Evolutionary conservation across 192 early-diverging fungal species (phyloP).

Genomic region (Coemansia biformis): DNA sequence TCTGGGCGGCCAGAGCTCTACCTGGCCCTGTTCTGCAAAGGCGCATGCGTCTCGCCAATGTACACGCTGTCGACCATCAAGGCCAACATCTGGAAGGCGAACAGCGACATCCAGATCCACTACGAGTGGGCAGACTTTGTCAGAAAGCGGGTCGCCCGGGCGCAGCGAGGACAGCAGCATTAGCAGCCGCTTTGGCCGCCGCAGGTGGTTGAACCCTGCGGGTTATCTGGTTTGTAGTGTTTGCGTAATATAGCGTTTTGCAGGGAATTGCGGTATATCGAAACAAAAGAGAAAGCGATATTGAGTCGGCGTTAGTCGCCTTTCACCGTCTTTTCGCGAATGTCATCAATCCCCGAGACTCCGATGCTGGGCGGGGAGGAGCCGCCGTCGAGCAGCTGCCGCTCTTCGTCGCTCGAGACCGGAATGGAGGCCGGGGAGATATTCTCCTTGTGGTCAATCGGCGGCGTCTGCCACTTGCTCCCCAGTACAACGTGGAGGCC

Average conservation of each 20-base stretch:
- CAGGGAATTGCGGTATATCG: too few relatives aligned
- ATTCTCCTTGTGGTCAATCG: conserved; percentile 27
- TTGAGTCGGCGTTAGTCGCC: too few relatives aligned
- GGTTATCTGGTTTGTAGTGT: too few relatives aligned
- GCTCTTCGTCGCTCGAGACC: background rate
- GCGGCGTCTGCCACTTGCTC: conserved; percentile 24
- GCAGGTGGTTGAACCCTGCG: too few relatives aligned
- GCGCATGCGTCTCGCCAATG: conserved; percentile 9
- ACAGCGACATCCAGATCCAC: conserved; percentile 42
- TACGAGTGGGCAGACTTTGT: conserved; percentile 52
- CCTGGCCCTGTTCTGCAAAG: conserved; percentile 43
- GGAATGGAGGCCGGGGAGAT: conserved; percentile 1
- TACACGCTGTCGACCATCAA: conserved; percentile 48
- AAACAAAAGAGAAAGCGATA: background rate
- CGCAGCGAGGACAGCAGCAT: conserved; percentile 8
- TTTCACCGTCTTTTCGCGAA: too few relatives aligned
- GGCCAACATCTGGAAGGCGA: conserved; percentile 43
- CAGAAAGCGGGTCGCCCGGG: conserved; percentile 26
- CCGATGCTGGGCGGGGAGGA: too few relatives aligned
- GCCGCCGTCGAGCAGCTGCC: background rate
- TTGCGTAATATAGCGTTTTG: background rate
- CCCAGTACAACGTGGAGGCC: conserved; percentile 44
- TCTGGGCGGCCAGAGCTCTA: conserved; percentile 40
- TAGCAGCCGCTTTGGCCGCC: too few relatives aligned
- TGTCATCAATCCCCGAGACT: too few relatives aligned